Conservation (phyloP, 2,329 filamentous ascomycete species). For the Hymenoscyphus salicellus region DNA sequence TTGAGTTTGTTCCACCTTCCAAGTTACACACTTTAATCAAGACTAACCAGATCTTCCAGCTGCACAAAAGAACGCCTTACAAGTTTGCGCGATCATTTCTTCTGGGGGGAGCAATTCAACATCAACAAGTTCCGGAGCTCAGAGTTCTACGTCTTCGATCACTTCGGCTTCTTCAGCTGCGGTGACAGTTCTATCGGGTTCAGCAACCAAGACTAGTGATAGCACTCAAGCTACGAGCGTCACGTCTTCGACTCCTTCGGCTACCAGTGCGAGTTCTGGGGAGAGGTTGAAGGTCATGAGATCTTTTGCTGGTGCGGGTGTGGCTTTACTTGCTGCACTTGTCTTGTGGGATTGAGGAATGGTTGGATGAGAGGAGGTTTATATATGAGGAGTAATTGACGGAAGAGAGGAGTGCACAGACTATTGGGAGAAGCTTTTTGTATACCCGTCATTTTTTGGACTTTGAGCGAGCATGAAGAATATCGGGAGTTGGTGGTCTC, state of each 20-base stretch:
- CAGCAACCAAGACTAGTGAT: background rate
- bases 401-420: too few species aligned
- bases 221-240: background rate
- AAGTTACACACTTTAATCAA: background rate
- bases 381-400: background rate
- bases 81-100: background rate
- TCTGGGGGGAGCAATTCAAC: background rate
- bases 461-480: background rate
- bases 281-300: background rate
- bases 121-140: background rate
- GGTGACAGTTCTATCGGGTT: background rate
- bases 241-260: background rate
- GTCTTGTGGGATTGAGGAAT: background rate
- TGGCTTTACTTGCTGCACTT: background rate
- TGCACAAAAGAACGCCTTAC: background rate
- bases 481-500: background rate
- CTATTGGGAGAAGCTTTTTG: background rate
- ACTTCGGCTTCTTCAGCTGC: background rate
- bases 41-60: background rate
- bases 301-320: background rate
- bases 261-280: background rate
- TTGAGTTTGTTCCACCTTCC: background rate
- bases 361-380: background rate
- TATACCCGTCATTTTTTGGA: background rate
- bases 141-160: background rate